Evolutionary conservation across 2,329 filamentous ascomycete species (phyloP).

Genomic region (Beauveria sp.): DNA sequence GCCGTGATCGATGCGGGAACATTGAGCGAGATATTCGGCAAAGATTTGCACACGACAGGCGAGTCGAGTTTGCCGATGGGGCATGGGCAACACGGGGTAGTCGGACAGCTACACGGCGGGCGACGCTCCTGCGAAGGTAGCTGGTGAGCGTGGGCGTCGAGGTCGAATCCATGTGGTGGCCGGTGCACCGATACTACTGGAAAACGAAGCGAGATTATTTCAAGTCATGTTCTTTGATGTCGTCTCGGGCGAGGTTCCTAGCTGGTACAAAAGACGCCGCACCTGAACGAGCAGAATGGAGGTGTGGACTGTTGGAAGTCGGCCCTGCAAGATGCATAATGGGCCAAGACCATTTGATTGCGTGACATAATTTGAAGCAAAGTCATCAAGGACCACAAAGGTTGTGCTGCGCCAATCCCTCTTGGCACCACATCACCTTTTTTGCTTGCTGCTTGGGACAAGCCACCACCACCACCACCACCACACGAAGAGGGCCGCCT

Average conservation of each 20-base stretch:
- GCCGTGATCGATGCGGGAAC: background rate
- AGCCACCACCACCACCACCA: no score
- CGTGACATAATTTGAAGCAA: background rate
- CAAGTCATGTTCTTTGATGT: background rate
- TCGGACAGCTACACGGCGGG: background rate
- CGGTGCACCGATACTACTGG: background rate
- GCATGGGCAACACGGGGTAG: background rate
- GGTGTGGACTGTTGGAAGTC: background rate
- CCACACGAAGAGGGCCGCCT: no score
- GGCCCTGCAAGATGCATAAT: background rate
- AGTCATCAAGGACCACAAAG: background rate
- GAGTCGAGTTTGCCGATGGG: background rate
- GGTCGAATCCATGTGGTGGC: no score
- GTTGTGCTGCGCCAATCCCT: background rate
- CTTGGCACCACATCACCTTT: conserved; percentile 1
- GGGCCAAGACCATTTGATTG: background rate
- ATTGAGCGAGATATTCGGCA: background rate
- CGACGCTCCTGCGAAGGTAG: background rate
- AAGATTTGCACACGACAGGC: background rate
- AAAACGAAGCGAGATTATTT: background rate
- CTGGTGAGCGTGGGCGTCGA: no score
- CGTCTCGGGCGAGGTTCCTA: background rate
- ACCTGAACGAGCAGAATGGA: background rate
- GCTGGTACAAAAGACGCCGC: background rate
- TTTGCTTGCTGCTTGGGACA: no score